A percentile compares a stretch with the other conserved stretches of the same genome.
Evolutionary conservation across 345 rosid genomes (phyloP).

Genomic region (Eucalyptus tenuipes): DNA sequence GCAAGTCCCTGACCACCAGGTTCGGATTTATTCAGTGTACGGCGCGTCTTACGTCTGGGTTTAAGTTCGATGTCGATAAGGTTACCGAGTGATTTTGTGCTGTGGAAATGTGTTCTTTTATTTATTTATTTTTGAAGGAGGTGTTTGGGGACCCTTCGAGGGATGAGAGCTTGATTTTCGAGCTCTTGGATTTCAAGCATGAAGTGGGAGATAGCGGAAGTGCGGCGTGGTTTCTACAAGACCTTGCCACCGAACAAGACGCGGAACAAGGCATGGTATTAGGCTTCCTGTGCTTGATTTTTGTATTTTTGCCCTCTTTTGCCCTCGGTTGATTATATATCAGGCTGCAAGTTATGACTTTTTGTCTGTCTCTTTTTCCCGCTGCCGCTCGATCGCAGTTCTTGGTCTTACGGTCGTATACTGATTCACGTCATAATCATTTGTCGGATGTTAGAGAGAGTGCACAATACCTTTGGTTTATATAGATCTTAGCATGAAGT

Average conservation of each 20-base stretch:
- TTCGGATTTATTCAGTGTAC: background rate
- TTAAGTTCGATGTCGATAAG: background rate
- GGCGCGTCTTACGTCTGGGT: background rate
- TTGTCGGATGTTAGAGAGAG: background rate
- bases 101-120: background rate
- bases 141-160: conserved; percentile 69
- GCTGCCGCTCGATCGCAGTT: background rate
- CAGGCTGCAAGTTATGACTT: background rate
- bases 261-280: conserved; percentile 57
- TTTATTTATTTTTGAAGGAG: conserved; percentile 27
- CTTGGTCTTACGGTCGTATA: background rate
- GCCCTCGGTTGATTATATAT: background rate
- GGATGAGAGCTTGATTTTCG: conserved; percentile 79
- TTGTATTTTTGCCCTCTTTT: background rate
- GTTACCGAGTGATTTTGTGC: background rate
- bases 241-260: conserved; percentile 62
- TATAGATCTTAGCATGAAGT: background rate
- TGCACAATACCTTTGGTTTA: background rate
- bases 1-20: conserved; percentile 77
- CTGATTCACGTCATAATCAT: background rate
- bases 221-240: conserved; percentile 68
- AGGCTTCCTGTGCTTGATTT: background rate
- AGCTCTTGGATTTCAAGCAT: conserved; percentile 62
- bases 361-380: background rate
- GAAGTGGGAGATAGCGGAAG: conserved; percentile 50